Conservation (phyloP, 768 basidiomycete species). For the Albatrellus ellisii region DNA sequence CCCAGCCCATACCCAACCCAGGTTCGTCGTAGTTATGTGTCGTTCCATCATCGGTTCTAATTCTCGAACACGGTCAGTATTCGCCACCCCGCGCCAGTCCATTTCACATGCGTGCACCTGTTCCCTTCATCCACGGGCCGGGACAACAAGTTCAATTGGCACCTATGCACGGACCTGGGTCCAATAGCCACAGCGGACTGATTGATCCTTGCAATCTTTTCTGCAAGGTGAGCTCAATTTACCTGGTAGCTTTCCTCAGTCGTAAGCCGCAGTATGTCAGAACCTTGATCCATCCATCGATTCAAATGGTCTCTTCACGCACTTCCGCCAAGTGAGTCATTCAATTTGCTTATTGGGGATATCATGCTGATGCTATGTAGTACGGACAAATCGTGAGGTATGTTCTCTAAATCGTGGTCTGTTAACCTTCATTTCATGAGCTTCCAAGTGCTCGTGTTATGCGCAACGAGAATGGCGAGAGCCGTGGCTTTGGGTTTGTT, state of each 20-base stretch:
- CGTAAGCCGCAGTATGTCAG: slow-evolving; percentile 24
- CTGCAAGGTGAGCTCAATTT: slow-evolving; percentile 47
- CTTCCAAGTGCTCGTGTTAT: slow-evolving; percentile 74
- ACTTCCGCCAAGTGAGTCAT: slow-evolving; percentile 66
- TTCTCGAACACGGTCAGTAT: slow-evolving; percentile 40
- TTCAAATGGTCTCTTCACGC: slow-evolving; percentile 71
- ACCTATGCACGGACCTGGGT: slow-evolving; percentile 61
- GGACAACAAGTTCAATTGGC: slow-evolving; percentile 86
- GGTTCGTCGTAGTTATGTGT: slow-evolving; percentile 21
- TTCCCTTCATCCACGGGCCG: slow-evolving; percentile 69
- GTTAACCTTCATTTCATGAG: slow-evolving; percentile 1
- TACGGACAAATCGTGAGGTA: slow-evolving; percentile 87
- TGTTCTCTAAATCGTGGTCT: not conserved
- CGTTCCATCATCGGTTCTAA: slow-evolving; percentile 1
- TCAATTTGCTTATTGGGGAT: slow-evolving; percentile 2
- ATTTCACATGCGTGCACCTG: slow-evolving; percentile 27
- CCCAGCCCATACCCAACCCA: slow-evolving; percentile 43
- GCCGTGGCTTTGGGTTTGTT: slow-evolving; percentile 87
- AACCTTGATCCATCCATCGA: slow-evolving; percentile 79
- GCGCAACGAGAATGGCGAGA: slow-evolving; percentile 72
- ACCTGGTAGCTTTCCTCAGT: slow-evolving; percentile 4
- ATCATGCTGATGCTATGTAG: slow-evolving; percentile 22
- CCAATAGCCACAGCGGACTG: slow-evolving; percentile 71
- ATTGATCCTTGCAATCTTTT: slow-evolving; percentile 88
- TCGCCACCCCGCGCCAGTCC: slow-evolving; percentile 50